Percentiles rank a stretch among this genome's conserved stretches.
Conservation (phyloP, 768 basidiomycete species). For the Mycena amicta region DNA sequence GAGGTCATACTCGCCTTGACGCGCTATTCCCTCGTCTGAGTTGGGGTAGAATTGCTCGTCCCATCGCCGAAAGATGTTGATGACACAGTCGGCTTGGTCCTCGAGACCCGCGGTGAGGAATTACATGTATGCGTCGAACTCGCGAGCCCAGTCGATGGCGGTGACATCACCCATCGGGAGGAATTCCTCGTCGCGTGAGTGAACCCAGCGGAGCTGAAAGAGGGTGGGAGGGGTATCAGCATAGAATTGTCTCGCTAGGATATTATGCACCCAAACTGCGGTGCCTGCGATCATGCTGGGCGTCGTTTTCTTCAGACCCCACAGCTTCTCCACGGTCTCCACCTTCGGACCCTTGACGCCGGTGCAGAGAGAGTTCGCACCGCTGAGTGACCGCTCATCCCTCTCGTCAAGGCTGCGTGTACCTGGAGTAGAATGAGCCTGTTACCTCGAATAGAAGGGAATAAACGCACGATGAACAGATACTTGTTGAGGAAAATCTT, state of each 20-base stretch:
- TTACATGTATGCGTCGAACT: slow-evolving; percentile 16
- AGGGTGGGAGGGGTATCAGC: too few relatives aligned
- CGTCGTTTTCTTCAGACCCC: slow-evolving; percentile 5
- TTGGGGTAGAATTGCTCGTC: background rate
- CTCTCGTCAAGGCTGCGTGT: slow-evolving; percentile 8
- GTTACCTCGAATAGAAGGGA: too few relatives aligned
- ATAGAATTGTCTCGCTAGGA: too few relatives aligned
- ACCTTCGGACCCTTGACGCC: background rate
- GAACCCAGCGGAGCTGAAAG: slow-evolving; percentile 7
- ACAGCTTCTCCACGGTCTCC: background rate
- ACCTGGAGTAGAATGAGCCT: background rate
- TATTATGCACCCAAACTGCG: slow-evolving; percentile 5
- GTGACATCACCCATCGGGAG: background rate
- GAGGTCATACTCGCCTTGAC: background rate
- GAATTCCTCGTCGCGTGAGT: slow-evolving; percentile 6
- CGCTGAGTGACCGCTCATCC: background rate
- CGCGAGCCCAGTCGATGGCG: slow-evolving; percentile 4
- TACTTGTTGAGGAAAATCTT: slow-evolving; percentile 2
- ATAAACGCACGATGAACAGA: background rate
- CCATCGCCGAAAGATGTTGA: slow-evolving; percentile 12
- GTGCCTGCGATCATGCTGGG: slow-evolving; percentile 12
- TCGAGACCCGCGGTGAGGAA: slow-evolving; percentile 4
- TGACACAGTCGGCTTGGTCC: slow-evolving; percentile 1
- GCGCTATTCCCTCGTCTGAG: background rate
- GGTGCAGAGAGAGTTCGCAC: too few relatives aligned